These are phyloP conservation scores for Debaryomyces hansenii DNA, from an alignment of 805 yeast genomes.

Conservation along the genomic window DNA sequence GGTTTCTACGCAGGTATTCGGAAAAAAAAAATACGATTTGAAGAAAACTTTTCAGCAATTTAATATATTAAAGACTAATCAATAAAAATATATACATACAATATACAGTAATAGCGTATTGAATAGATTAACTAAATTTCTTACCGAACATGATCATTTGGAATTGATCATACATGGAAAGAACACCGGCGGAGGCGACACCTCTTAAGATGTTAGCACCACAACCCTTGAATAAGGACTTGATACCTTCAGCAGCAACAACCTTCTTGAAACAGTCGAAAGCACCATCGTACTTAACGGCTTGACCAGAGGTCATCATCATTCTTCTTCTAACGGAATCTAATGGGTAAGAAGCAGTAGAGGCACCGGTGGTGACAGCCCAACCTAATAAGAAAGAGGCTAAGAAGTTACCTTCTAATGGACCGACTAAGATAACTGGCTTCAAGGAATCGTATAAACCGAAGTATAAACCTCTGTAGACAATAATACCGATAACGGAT, in stretches of 20 bases:
- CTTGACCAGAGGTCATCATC: slow-evolving; percentile 99
- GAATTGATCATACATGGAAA: slow-evolving; percentile 95
- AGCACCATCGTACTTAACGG: slow-evolving; percentile 94
- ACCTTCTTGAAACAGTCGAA: slow-evolving; percentile 89
- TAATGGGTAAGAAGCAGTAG: slow-evolving; percentile 98
- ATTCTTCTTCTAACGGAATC: slow-evolving; percentile 99
- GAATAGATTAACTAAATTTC: slow-evolving; percentile 58
- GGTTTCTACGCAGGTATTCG: no score
- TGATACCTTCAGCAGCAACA: slow-evolving; percentile 94
- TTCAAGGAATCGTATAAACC: slow-evolving; percentile 96
- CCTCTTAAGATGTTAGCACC: slow-evolving; percentile 99
- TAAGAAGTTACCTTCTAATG: slow-evolving; percentile 89
- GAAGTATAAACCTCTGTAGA: slow-evolving; percentile 98
- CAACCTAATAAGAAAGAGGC: slow-evolving; percentile 97
- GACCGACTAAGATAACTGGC: slow-evolving; percentile 92
- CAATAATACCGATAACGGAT: slow-evolving; percentile 95
- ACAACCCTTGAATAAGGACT: slow-evolving; percentile 96
- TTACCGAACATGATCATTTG: slow-evolving; percentile 94
- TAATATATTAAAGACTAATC: slow-evolving; percentile 1
- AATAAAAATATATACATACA: slow-evolving; percentile 4
- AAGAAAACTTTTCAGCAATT: neutral
- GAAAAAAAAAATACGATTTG: no score
- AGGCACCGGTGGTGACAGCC: slow-evolving; percentile 98
- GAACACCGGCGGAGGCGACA: slow-evolving; percentile 99
- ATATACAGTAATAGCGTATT: neutral